Base-by-base conservation (phyloP, 1,284 basidiomycete genomes). In the Cryptococcus sp. region DNA sequence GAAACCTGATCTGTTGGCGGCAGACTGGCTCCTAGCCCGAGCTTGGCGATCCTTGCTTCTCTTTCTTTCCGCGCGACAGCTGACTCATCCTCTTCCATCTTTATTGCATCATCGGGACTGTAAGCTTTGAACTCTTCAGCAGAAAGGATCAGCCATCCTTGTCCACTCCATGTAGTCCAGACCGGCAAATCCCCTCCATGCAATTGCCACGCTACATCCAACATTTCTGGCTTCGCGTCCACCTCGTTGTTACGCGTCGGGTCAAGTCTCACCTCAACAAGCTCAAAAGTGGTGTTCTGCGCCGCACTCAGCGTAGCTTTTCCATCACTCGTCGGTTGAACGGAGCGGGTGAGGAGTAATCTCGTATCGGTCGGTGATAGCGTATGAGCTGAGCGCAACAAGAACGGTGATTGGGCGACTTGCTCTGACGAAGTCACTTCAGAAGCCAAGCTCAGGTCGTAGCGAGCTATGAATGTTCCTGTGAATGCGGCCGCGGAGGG, bases 111-210 rank as follows among this genome's bases (percentile, higher is more conserved):
- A 15, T 7, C n/a, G 16, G 46, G 44, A 11, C 44, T 10, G 17
- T 25, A 2, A 40, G 46, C 3, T 22, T 49, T 50, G 50, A 64
- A 75, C 29, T 61, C 46, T 44, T 72, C 71, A 5, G 63, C 62
- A 5, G 66, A 65, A 1, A 75, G 55, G 0, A 77, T 56, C 15
- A 72, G 22, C 75, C 75, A 77, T 6, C 73, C 71, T 16, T 56
- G 63, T 6, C 63, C 61, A 1, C 40, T 43, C 72, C 73, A 76
- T 1, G 43, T 23, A 7, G 58, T 58, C 62, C 65, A 71, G 22
- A 87, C 78, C 0, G 91, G 91, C 16, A 92, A 83, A 63, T 89
- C 86, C 46, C 83, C 79, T 2, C 91, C 89, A 25, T 81, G 80
- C 16, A 87, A 81, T 52, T 81, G 84, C 90, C 91, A 94, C 13